Evolutionary conservation across 257 asterid genomes (phyloP).

Genomic region (Przewalskia tangutica): DNA sequence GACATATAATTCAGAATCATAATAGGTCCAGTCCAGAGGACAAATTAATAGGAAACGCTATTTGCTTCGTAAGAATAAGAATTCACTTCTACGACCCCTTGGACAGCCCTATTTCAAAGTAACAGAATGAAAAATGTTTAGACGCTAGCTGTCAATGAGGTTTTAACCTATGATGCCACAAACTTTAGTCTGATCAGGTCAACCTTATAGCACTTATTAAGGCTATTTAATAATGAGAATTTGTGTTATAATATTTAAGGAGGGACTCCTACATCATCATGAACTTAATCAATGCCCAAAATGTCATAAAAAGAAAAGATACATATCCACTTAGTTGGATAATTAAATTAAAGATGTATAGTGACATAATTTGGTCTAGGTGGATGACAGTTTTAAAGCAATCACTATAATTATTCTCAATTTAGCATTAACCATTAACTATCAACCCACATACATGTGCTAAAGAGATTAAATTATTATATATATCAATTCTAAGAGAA

Average conservation of each 20-base stretch:
- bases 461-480: neutral
- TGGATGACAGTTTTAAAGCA: constrained; percentile 8
- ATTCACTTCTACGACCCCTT: too few species aligned
- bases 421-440: neutral
- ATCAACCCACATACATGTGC: neutral
- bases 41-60: too few species aligned
- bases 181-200: neutral
- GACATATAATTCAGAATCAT: too few species aligned
- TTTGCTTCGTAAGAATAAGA: too few species aligned
- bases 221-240: neutral
- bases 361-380: constrained; percentile 6
- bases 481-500: neutral
- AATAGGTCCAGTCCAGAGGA: too few species aligned
- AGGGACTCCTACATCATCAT: neutral
- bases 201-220: neutral
- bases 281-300: neutral
- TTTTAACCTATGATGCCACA: neutral
- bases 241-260: neutral
- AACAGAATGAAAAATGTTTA: neutral
- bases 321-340: neutral
- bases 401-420: neutral
- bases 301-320: neutral
- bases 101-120: too few species aligned
- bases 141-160: neutral
- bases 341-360: neutral